Evolutionary conservation across 208 protist genomes (phyloP).

Genomic region (Zelonia costaricensis): DNA sequence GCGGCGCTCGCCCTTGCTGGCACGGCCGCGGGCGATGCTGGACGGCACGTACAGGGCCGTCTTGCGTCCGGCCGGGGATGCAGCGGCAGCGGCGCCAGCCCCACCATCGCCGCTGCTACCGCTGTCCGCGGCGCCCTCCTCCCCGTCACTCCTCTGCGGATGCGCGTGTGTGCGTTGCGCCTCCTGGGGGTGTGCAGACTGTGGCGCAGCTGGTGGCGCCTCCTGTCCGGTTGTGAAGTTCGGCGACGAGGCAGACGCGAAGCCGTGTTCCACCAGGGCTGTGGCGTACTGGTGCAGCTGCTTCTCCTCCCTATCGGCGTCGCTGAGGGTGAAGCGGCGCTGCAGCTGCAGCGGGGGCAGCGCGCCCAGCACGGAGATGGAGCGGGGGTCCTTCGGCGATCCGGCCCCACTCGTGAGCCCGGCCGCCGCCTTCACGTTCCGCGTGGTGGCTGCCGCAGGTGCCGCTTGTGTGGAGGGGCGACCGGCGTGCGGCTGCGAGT

Average conservation of each 20-base stretch:
- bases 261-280: conserved; percentile 26
- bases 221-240: neutral
- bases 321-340: conserved; percentile 15
- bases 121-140: too few species aligned
- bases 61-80: too few species aligned
- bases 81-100: too few species aligned
- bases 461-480: neutral
- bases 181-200: too few species aligned
- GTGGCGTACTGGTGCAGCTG: conserved; percentile 27
- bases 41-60: too few species aligned
- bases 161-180: neutral
- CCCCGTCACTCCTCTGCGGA: too few species aligned
- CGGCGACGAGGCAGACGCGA: neutral
- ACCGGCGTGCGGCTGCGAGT: neutral
- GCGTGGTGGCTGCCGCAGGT: neutral
- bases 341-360: conserved; percentile 20
- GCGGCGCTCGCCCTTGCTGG: too few species aligned
- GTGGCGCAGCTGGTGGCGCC: too few species aligned
- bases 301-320: conserved; percentile 6
- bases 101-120: too few species aligned
- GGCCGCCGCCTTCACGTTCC: too few species aligned
- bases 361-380: neutral
- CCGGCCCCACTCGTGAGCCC: neutral
- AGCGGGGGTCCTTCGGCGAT: neutral
- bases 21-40: too few species aligned